phyloP scores from a whole-genome alignment of 129 eudicot species.

The Flaveria linearis region DNA sequence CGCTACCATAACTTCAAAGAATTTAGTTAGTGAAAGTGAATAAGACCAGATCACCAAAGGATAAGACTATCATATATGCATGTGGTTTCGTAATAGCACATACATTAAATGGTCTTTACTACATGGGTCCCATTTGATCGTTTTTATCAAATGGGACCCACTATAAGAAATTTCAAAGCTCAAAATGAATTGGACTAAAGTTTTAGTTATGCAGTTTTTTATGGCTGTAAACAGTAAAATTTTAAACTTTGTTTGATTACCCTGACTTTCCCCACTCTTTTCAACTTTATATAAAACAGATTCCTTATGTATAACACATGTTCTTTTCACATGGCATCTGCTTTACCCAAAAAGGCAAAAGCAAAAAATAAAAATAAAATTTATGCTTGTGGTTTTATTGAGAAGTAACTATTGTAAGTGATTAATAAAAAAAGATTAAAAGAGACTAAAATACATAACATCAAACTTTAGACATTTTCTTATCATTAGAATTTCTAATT shows the following conservation, averaged over 20 bases:
- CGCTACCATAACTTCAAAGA: neutral
- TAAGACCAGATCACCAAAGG: neutral
- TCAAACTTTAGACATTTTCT: slow-evolving; percentile 16
- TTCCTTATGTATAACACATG: slow-evolving; percentile 23
- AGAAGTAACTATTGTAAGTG: neutral
- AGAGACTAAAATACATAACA: neutral
- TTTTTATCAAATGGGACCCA: neutral
- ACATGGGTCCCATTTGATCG: neutral
- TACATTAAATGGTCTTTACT: neutral
- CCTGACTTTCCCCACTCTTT: slow-evolving; percentile 1
- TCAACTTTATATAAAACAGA: slow-evolving; percentile 20
- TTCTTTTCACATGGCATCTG: slow-evolving; percentile 23
- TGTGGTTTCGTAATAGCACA: neutral
- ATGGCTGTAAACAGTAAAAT: neutral
- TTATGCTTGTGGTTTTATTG: slow-evolving; percentile 6
- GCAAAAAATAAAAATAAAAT: neutral
- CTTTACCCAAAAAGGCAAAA: slow-evolving; percentile 30
- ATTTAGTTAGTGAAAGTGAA: neutral
- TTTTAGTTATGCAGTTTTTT: neutral
- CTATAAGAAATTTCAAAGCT: neutral
- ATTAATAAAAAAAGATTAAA: neutral
- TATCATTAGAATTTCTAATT: neutral
- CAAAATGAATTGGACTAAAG: neutral
- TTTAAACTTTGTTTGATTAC: neutral
- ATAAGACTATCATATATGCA: neutral